phyloP scores from a whole-genome alignment of 202 grass and related monocot species.

The Schoenoplectus triqueter region DNA sequence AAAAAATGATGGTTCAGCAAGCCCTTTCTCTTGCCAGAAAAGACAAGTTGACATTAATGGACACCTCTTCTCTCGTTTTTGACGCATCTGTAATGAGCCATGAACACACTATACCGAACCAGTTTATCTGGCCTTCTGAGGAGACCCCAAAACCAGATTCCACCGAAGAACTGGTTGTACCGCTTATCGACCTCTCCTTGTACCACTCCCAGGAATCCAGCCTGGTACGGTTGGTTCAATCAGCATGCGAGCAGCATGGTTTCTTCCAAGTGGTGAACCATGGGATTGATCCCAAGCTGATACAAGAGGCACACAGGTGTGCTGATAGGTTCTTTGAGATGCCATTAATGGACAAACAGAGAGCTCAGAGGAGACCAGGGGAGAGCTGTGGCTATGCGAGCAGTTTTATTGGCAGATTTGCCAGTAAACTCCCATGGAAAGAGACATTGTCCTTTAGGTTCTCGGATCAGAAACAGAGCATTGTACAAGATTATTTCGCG shows the following conservation, averaged over 20 bases:
- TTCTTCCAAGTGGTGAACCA: constrained; percentile 97
- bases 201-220: constrained; percentile 12
- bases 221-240: constrained; percentile 45
- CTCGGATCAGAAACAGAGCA: constrained; percentile 31
- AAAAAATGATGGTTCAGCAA: constrained; percentile 35
- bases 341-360: constrained; percentile 74
- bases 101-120: constrained; percentile 50
- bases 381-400: constrained; percentile 95
- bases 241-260: constrained; percentile 63
- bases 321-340: constrained; percentile 74
- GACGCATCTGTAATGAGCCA: constrained; percentile 66
- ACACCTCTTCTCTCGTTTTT: constrained; percentile 47
- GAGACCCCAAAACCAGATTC: constrained; percentile 67
- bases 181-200: constrained; percentile 75
- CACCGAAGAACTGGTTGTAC: constrained; percentile 55
- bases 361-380: constrained; percentile 57
- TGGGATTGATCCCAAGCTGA: constrained; percentile 61
- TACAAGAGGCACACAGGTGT: constrained; percentile 66
- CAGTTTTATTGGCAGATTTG: constrained; percentile 88
- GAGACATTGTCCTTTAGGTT: constrained; percentile 84
- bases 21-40: neutral
- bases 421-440: constrained; percentile 87
- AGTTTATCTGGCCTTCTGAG: constrained; percentile 81
- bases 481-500: constrained; percentile 61
- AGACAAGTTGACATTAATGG: constrained; percentile 29